Evolutionary conservation across 2,329 filamentous ascomycete species (phyloP).

Genomic region (Fusarium torreyae): DNA sequence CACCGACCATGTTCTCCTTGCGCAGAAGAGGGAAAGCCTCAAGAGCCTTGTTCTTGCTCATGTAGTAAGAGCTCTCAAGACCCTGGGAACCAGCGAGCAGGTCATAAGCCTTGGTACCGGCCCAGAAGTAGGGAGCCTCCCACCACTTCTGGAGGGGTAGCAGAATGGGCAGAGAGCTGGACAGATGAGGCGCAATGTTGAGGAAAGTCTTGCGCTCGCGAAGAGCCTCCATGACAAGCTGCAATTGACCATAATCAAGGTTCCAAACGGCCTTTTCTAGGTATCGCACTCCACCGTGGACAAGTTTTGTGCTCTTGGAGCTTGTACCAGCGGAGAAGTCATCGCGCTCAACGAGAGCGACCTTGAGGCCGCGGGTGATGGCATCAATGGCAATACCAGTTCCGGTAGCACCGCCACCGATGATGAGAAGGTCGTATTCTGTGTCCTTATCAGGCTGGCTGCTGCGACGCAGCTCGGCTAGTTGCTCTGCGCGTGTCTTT

Average conservation of each 20-base stretch:
- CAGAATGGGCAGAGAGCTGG: conserved; percentile 86
- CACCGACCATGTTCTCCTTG: conserved; percentile 80
- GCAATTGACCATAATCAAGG: conserved; percentile 86
- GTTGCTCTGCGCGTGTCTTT: conserved; percentile 57
- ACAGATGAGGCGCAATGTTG: conserved; percentile 86
- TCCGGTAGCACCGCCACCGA: conserved; percentile 85
- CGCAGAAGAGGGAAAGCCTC: conserved; percentile 85
- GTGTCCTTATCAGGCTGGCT: conserved; percentile 59
- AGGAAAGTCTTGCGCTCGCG: conserved; percentile 88
- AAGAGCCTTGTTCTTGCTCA: conserved; percentile 82
- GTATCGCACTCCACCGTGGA: conserved; percentile 88
- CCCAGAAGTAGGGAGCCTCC: conserved; percentile 83
- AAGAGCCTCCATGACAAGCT: conserved; percentile 85
- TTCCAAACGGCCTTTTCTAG: conserved; percentile 90
- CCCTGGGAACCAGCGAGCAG: conserved; percentile 85
- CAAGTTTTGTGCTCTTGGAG: conserved; percentile 89
- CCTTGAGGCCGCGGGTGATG: conserved; percentile 82
- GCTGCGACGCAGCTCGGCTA: conserved; percentile 58
- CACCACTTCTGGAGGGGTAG: conserved; percentile 87
- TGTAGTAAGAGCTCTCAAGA: conserved; percentile 86
- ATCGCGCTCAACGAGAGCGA: conserved; percentile 85
- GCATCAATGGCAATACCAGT: conserved; percentile 87
- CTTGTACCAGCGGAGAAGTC: conserved; percentile 87
- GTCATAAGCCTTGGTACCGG: conserved; percentile 83
- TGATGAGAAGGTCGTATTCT: conserved; percentile 82